Evolutionary conservation across 225 moss, liverwort and hornwort genomes (phyloP), one percentile per base, ranked within the genome.

Genomic region (Bryum argenteum): DNA sequence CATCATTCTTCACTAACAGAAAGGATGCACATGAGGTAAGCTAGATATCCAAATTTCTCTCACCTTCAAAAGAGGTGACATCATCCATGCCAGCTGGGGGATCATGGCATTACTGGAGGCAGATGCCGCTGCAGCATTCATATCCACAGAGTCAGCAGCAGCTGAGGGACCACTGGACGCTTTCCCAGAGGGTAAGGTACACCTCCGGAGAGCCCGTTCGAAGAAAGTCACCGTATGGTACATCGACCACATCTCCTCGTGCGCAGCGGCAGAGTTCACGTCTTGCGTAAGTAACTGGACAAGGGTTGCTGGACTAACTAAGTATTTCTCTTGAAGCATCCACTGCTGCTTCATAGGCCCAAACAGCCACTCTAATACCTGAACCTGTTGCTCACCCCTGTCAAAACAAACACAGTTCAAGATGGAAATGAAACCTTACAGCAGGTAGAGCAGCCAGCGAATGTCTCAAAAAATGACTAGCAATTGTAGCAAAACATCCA

Each of bases 201-300:
- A 92, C 79, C 98, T 87, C 70, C 98, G 86, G 8, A 93, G 84
- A 50, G 94, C 91, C 77, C 94, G 75, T 83, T 98, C 94, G 82
- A 98, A 92, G 73, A 98, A 94, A 51, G 91, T 90, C 43, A 98
- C 90, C 10, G 85, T 85, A 71, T 98, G 94, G 73, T 88, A 98
- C 72, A 98, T 83, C 16, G 92, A 92, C 98, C 98, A 98, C 76
- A 98, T 82, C 79, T 93, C 86, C 75, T 89, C 94, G 64, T 94
- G 91, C 56, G 75, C 66, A 75, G 51, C 65, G 51, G 40, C 55
- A 61, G 58, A 77, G 69, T 71, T 63, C 69, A 56, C 61, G 38
- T 86, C 77, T 73, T 73, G 81, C 43, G 77, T 88, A 56, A 98
- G 66, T 33, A 98, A 74, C 61, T 73, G 80, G 69, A 90, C 92